These are phyloP conservation scores for Fusarium piperis DNA, from an alignment of 2,329 filamentous ascomycete species.

Conservation along the genomic window DNA sequence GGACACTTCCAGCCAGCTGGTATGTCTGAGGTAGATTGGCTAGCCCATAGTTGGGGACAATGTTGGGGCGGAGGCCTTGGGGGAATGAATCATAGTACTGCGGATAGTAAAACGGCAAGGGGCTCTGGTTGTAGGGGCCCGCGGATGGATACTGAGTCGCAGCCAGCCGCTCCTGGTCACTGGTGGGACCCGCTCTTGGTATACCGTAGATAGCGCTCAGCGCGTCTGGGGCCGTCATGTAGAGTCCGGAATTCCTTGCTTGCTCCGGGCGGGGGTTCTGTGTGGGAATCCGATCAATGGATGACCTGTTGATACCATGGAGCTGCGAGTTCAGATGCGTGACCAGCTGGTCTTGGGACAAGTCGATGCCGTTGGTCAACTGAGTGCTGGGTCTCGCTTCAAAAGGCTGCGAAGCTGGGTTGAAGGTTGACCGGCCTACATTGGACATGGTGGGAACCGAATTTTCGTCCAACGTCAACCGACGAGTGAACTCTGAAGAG, in stretches of 20 bases:
- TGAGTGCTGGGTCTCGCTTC: conserved; percentile 59
- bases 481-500: conserved; percentile 46
- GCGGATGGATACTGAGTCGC: conserved; percentile 46
- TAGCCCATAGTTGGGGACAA: conserved; percentile 49
- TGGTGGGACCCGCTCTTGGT: conserved; percentile 47
- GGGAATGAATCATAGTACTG: conserved; percentile 52
- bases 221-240: conserved; percentile 46
- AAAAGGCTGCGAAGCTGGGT: conserved; percentile 51
- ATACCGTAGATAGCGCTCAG: conserved; percentile 51
- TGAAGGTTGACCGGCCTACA: conserved; percentile 30
- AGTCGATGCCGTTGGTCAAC: conserved; percentile 44
- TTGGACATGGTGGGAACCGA: conserved; percentile 19
- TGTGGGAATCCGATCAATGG: conserved; percentile 50
- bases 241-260: conserved; percentile 39
- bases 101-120: conserved; percentile 48
- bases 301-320: conserved; percentile 48
- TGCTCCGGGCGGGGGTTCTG: conserved; percentile 45
- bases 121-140: conserved; percentile 44
- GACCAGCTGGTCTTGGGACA: conserved; percentile 45
- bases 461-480: conserved; percentile 48
- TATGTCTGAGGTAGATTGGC: conserved; percentile 46
- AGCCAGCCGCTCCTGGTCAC: conserved; percentile 52
- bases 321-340: conserved; percentile 40
- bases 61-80: conserved; percentile 46
- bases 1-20: conserved; percentile 42